Percentiles rank a stretch among this genome's conserved stretches.
Evolutionary conservation across 805 yeast genomes (phyloP).

Genomic region (Candida xiaguanensis): DNA sequence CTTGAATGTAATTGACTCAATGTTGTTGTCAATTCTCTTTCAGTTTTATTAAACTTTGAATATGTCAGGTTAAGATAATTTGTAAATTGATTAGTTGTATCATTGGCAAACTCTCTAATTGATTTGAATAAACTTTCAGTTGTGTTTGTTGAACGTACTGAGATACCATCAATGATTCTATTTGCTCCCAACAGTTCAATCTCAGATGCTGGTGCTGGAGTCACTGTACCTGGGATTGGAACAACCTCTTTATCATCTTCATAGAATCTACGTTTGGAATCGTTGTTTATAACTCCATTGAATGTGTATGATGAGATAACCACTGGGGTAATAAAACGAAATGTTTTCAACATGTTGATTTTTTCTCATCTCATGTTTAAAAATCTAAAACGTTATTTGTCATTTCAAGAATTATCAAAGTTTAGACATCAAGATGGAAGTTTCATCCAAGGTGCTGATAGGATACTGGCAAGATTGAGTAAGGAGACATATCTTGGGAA

Average conservation of each 20-base stretch:
- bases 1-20: conserved; percentile 60
- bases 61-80: conserved; percentile 46
- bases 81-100: conserved; percentile 21
- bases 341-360: conserved; percentile 4
- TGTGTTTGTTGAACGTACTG: conserved; percentile 48
- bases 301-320: conserved; percentile 1
- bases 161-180: conserved; percentile 50
- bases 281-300: neutral
- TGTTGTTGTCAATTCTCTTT: conserved; percentile 60
- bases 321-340: conserved; percentile 6
- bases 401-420: conserved; percentile 21
- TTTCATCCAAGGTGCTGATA: conserved; percentile 38
- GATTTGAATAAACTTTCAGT: conserved; percentile 47
- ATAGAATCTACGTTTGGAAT: conserved; percentile 40
- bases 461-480: conserved; percentile 54
- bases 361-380: too few relatives aligned
- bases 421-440: conserved; percentile 39
- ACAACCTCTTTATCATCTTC: conserved; percentile 45
- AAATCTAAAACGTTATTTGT: too few relatives aligned
- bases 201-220: conserved; percentile 41
- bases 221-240: conserved; percentile 50
- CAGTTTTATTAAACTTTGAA: conserved; percentile 51
- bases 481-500: conserved; percentile 56
- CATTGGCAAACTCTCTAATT: conserved; percentile 43
- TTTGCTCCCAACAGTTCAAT: conserved; percentile 44